phyloP scores from a whole-genome alignment of 352 stramenopile species.

The Phytophthora chlamydospora region DNA sequence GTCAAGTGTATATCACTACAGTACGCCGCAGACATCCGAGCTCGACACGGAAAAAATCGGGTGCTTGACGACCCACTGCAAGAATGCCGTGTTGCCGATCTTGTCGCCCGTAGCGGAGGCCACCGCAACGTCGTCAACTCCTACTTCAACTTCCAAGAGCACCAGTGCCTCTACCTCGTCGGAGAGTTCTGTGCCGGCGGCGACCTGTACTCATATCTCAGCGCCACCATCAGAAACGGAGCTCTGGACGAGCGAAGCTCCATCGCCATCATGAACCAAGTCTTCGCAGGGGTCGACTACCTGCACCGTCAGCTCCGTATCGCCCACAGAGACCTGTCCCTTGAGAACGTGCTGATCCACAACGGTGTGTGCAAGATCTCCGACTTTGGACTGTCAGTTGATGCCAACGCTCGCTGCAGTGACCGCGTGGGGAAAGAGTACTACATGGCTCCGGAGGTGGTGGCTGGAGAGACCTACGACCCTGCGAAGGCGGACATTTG shows the following conservation, averaged over 20 bases:
- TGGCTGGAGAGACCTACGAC: background rate
- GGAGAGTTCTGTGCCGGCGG: background rate
- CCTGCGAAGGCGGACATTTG: background rate
- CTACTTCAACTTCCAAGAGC: background rate
- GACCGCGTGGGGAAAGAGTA: background rate
- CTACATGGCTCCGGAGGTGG: conserved; percentile 4
- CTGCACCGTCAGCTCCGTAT: background rate
- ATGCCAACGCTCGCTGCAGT: background rate
- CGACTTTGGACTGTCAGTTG: background rate
- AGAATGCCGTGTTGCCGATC: background rate
- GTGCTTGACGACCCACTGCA: background rate
- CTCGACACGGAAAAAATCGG: background rate
- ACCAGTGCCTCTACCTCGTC: background rate
- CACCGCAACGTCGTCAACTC: background rate
- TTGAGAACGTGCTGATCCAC: conserved; percentile 2
- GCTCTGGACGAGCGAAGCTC: background rate
- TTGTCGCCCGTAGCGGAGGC: background rate
- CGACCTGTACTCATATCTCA: background rate
- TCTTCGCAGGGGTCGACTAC: background rate
- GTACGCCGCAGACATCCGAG: background rate
- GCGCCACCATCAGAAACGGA: background rate
- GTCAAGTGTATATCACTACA: background rate
- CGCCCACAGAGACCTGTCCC: background rate
- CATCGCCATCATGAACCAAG: background rate
- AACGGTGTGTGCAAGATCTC: background rate